Evolutionary conservation across 2,329 filamentous ascomycete species (phyloP), one percentile per base, ranked within the genome.

Genomic region (Xylogone sp.): DNA sequence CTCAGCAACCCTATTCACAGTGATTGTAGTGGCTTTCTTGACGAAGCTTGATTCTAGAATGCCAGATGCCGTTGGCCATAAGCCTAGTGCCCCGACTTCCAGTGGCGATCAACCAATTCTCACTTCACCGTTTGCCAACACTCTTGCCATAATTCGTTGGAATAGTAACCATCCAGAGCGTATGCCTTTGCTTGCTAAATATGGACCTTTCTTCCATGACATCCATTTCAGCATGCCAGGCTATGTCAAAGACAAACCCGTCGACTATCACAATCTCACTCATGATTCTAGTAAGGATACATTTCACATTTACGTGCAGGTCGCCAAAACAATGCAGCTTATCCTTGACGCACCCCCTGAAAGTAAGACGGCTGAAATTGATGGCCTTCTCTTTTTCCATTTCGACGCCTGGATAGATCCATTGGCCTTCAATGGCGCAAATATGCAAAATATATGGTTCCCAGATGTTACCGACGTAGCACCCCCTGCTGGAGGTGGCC

Each of bases 321-420:
- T 68, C 3, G 59, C 62, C 4, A 59, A 56, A 27, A 66, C 63
- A 2, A 68, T 68, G 65, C 56, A 62, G 43, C 55, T 64, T 16
- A 56, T 66, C n/a, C 55, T 68, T 3, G 60, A 68, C 43, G 53
- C 54, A 16, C 48, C 48, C 3, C 18, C 13, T 20, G 45, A 51
- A 20, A 48, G 27, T 8, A 21, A 48, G 16, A 47, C 60, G 24
- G 50, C 62, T 13, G 62, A 65, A 6, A 62, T 68, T 21, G 55
- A 57, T n/a, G 65, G 65, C 3, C 46, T 68, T 5, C 54, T 67
- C 13, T 67, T 62, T 52, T 66, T 60, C 52, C 65, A 68, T 48
- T 68, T 67, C 47, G 66, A 68, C 51, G 64, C 63, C 4, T 68
- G 65, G 65, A 56, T 68, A 45, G 60, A 66, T 47, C 66, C 66